Percentiles rank a stretch among this genome's conserved stretches.
phyloP scores from a whole-genome alignment of 345 rosid species.

The Trapa bicornis region DNA sequence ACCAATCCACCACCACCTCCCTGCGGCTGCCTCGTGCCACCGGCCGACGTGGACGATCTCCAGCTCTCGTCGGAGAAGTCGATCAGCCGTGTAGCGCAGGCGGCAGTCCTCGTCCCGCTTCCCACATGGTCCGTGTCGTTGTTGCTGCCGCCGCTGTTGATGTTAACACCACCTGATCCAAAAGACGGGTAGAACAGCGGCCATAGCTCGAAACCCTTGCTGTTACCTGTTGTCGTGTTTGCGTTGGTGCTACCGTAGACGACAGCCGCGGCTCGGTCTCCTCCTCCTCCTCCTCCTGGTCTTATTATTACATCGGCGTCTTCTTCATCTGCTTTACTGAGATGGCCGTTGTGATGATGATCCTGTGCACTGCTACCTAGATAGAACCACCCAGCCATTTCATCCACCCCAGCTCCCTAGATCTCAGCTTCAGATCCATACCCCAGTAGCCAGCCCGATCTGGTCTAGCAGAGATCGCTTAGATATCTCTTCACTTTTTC shows the following conservation, averaged over 20 bases:
- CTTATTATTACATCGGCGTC: background rate
- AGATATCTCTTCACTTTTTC: background rate
- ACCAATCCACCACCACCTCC: background rate
- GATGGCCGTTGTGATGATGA: background rate
- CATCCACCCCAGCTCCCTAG: conserved; percentile 2
- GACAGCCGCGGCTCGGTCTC: conserved; percentile 1
- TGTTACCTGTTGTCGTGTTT: conserved; percentile 1
- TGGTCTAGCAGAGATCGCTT: background rate
- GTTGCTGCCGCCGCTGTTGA: conserved; percentile 17
- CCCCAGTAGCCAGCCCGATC: background rate
- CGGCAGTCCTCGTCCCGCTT: background rate
- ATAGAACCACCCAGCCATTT: conserved; percentile 88
- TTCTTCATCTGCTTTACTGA: background rate
- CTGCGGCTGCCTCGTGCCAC: background rate
- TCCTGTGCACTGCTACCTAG: conserved; percentile 34
- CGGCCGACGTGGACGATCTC: conserved; percentile 4
- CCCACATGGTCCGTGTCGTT: conserved; percentile 1
- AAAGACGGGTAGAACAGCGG: conserved; percentile 15
- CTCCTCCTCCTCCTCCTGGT: background rate
- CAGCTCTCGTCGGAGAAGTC: conserved; percentile 12
- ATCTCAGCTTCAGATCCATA: conserved; percentile 3
- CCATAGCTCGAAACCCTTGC: conserved; percentile 11
- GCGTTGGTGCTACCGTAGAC: background rate
- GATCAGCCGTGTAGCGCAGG: background rate
- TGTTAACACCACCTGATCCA: conserved; percentile 33